Evolutionary conservation across 116 monocot species (phyloP), one percentile per base, ranked within the genome.

Genomic region (Papilionanthe hybrid): DNA sequence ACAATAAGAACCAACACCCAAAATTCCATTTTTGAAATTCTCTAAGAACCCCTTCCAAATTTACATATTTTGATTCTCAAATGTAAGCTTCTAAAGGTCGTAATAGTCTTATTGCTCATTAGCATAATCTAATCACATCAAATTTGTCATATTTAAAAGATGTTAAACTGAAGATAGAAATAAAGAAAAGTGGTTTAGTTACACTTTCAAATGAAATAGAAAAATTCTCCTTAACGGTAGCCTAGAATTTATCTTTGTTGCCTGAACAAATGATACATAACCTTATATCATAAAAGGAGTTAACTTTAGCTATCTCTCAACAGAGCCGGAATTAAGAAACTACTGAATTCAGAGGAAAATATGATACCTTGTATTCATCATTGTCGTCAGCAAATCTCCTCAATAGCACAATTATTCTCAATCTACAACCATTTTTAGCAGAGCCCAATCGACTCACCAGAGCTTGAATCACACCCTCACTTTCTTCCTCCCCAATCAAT

Each of bases 321-420:
- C 53, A 65, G 65, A 25, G 27, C 65, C 13, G 71, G 10, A 71
- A 29, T 53, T 53, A 71, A 8, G 44, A 73, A 42, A 73, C 18
- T 44, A 6, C 43, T 20, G 73, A 73, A 22, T 73, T 20, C 19
- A 73, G 44, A 73, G 13, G 9, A 73, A 73, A 44, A 9, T 0
- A 53, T 79, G 0, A 53, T 79, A 94, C 94, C 92, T 94, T 94
- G 80, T 86, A 85, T 17, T 83, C 76, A 5, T 77, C 81, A 20
- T 71, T 81, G 60, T 13, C 37, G 0, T 66, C 44, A 1, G 91
- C 86, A 71, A 95, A 81, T 27, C 65, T 88, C 79, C 89, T 89
- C 53, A 95, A 63, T 5, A 88, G 41, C 57, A 56, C 53, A 18
- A 95, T 72, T 10, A 92, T 92, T 75, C 77, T 83, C 42, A 91